Percentiles rank a stretch among this genome's conserved stretches.
phyloP scores from a whole-genome alignment of 345 rosid genomes.

The Bruguiera gymnorhiza region DNA sequence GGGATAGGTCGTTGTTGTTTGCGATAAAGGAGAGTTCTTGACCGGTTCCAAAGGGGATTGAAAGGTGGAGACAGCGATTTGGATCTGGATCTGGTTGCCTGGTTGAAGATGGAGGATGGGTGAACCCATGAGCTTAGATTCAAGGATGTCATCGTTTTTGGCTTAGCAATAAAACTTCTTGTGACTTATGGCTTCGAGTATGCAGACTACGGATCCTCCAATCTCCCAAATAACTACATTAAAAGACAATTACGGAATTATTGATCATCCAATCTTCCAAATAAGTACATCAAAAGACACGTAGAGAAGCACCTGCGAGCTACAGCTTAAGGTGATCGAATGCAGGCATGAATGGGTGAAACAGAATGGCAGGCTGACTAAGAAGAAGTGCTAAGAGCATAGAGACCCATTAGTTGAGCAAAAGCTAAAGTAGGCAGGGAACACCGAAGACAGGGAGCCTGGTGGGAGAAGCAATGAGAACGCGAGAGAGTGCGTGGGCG shows the following conservation, averaged over 20 bases:
- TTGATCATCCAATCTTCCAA: no score
- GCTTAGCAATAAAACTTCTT: background rate
- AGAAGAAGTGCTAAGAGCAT: background rate
- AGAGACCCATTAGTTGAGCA: background rate
- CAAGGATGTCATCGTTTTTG: constrained; percentile 44
- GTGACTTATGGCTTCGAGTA: background rate
- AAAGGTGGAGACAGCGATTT: constrained; percentile 16
- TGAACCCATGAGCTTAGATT: constrained; percentile 47
- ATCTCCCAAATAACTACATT: no score
- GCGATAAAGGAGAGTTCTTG: constrained; percentile 3
- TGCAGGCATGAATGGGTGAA: background rate
- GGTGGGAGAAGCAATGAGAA: background rate
- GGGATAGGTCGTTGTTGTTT: constrained; percentile 24
- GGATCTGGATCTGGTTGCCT: constrained; percentile 27
- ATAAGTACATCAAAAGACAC: no score
- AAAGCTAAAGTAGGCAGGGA: no score
- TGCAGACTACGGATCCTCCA: background rate
- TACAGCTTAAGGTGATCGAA: background rate
- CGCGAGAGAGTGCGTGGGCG: no score
- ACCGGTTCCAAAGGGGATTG: constrained; percentile 7
- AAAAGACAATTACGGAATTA: no score
- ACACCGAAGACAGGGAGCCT: no score
- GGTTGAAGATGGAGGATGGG: constrained; percentile 21
- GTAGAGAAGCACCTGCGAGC: no score
- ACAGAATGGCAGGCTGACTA: background rate